These are phyloP conservation scores for Zygotorulaspora sp. DNA, from an alignment of 805 yeast genomes.

Conservation along the genomic window DNA sequence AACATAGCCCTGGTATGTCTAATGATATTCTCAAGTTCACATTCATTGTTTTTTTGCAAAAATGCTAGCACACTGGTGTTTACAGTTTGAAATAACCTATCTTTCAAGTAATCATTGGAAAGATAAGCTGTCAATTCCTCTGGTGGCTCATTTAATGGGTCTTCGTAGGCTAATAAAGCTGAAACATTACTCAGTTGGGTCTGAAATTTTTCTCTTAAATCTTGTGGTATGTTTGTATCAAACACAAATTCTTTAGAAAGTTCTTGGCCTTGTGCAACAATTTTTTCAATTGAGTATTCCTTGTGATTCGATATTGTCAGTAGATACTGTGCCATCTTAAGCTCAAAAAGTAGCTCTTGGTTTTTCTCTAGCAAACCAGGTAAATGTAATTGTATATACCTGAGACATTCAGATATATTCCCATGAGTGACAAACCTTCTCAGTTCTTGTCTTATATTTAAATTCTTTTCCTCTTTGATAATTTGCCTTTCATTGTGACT, in stretches of 20 bases:
- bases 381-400: conserved; percentile 33
- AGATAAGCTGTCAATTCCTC: conserved; percentile 26
- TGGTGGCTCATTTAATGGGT: conserved; percentile 42
- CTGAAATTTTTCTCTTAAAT: conserved; percentile 33
- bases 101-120: conserved; percentile 28
- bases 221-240: conserved; percentile 14
- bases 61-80: conserved; percentile 40
- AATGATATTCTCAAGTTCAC: conserved; percentile 43
- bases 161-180: conserved; percentile 48
- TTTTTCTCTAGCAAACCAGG: conserved; percentile 25
- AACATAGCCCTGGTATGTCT: conserved; percentile 40
- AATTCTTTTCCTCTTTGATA: conserved; percentile 35
- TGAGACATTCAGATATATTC: conserved; percentile 43
- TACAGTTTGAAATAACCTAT: conserved; percentile 30
- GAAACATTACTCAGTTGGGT: conserved; percentile 44
- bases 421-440: conserved; percentile 41
- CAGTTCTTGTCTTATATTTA: conserved; percentile 43
- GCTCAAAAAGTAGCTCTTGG: conserved; percentile 28
- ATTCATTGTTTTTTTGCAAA: conserved; percentile 41
- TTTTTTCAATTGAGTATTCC: conserved; percentile 14
- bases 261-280: conserved; percentile 25
- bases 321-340: conserved; percentile 27
- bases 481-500: conserved; percentile 32
- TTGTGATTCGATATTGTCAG: conserved; percentile 17
- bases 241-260: conserved; percentile 25